Base-by-base conservation (phyloP, 495 filamentous ascomycete species). In the Entonaema liquescens region DNA sequence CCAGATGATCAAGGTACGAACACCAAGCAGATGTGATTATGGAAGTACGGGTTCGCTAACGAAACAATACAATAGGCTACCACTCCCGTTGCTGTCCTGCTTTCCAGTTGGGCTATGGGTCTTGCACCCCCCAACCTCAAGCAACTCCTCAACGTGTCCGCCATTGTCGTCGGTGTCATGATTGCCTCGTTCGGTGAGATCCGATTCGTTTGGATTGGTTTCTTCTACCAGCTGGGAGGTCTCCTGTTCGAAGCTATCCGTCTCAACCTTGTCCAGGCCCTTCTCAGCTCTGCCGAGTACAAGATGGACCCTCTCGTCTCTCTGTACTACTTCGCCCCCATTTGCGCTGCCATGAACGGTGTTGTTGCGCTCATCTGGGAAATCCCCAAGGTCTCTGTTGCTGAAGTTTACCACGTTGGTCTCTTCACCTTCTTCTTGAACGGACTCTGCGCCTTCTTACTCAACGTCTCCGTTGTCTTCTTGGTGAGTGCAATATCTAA, bases 271-370 rank as follows among this genome's bases (percentile, higher is more conserved):
- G 93, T 98, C 49, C 90, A 97, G 84, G 89, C 89, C 47, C 85
- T 98, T 54, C 88, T 98, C 61, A 94, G 89, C 86, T 93, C 91
- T 11, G 85, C 92, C 57, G 94, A 97, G 83, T 97, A 89, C 88
- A 97, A 97, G 89, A 98, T 98, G 94, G 94, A 98, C 79, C 94
- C 94, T 57, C 87, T 97, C 40, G 94, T 98, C 36, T 97, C 94
- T 7, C 87, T 98, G 11, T 98, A 97, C 88, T 97, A 98, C 86
- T 98, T 95, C 73, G 94, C 94, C 9, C 94, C 94, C 6, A 89
- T 95, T 71, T 98, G 94, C 82, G 93, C 94, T 59, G 84, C 89
- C 72, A 96, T 97, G 91, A 98, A 97, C 83, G 87, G 88, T 74
- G 65, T 88, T 19, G 90, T 93, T 42, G 91, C 90, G 63, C 84